Percentiles rank a stretch among this genome's conserved stretches.
These are phyloP conservation scores for Typha latifolia DNA, from an alignment of 176 grass and related monocot species.

Conservation along the genomic window DNA sequence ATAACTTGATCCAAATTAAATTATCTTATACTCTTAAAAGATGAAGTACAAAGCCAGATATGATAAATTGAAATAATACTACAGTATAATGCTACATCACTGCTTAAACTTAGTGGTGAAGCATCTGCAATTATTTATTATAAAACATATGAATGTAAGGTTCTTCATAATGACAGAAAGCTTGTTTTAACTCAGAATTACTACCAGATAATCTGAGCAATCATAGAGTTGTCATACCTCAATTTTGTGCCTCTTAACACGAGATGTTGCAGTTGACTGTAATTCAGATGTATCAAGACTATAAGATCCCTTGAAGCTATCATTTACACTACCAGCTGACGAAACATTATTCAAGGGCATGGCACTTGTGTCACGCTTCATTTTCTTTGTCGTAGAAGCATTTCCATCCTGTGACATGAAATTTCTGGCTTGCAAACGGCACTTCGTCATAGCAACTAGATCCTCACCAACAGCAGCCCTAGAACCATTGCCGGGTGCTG, in stretches of 20 bases:
- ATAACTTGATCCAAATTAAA: too few relatives aligned
- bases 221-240: conserved; percentile 39
- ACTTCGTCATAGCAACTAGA: conserved; percentile 98
- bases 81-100: too few relatives aligned
- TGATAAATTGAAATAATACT: too few relatives aligned
- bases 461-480: conserved; percentile 92
- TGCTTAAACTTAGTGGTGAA: too few relatives aligned
- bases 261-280: conserved; percentile 82
- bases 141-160: too few relatives aligned
- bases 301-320: conserved; percentile 62
- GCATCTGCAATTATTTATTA: too few relatives aligned
- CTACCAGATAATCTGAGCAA: too few relatives aligned
- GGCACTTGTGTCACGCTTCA: conserved; percentile 94
- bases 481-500: conserved; percentile 92
- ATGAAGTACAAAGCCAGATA: too few relatives aligned
- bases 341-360: conserved; percentile 82
- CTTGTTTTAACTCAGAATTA: too few relatives aligned
- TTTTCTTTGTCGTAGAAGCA: conserved; percentile 73
- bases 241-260: conserved; percentile 50
- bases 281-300: conserved; percentile 48
- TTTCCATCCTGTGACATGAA: conserved; percentile 79
- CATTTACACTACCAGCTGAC: conserved; percentile 59
- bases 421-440: conserved; percentile 89
- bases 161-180: too few relatives aligned
- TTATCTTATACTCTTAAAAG: too few relatives aligned